Evolutionary conservation across 2,329 filamentous ascomycete species (phyloP).

Genomic region (Fusarium praegraminearum): DNA sequence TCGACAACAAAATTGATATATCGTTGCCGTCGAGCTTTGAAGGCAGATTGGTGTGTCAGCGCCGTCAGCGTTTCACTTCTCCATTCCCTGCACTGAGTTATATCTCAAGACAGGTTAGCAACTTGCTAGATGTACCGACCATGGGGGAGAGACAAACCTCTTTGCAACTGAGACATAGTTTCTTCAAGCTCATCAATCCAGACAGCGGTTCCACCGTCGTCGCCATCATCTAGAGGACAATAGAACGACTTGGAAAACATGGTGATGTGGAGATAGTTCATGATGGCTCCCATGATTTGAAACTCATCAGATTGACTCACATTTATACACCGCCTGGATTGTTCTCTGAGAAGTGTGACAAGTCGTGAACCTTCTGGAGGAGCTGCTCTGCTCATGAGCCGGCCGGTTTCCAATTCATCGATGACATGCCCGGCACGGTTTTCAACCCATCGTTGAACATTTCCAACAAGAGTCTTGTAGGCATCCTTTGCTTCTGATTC

Average conservation of each 20-base stretch:
- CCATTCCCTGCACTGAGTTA: conserved; percentile 54
- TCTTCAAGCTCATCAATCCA: conserved; percentile 53
- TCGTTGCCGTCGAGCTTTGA: conserved; percentile 48
- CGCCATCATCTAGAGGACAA: conserved; percentile 52
- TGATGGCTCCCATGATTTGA: conserved; percentile 53
- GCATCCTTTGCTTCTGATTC: conserved; percentile 53
- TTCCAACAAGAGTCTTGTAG: conserved; percentile 51
- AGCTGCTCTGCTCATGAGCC: conserved; percentile 42
- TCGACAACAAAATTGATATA: conserved; percentile 50
- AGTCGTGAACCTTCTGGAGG: conserved; percentile 49
- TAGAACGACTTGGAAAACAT: conserved; percentile 55
- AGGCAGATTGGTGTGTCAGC: conserved; percentile 49
- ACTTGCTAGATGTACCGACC: background rate
- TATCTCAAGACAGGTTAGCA: conserved; percentile 44
- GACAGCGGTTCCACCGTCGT: conserved; percentile 47
- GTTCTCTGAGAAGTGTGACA: conserved; percentile 52
- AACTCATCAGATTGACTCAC: conserved; percentile 52
- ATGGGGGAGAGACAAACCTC: conserved; percentile 44
- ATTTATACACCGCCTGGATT: conserved; percentile 50
- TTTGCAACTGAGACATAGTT: conserved; percentile 51
- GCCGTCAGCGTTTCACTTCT: conserved; percentile 54
- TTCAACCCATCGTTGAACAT: conserved; percentile 54
- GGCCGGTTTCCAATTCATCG: conserved; percentile 50
- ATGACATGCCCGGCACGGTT: conserved; percentile 49
- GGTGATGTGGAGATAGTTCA: conserved; percentile 54